Evolutionary conservation across 164 flowering plant genomes (phyloP), one percentile per base, ranked within the genome.

Genomic region (Vitis rupestris): DNA sequence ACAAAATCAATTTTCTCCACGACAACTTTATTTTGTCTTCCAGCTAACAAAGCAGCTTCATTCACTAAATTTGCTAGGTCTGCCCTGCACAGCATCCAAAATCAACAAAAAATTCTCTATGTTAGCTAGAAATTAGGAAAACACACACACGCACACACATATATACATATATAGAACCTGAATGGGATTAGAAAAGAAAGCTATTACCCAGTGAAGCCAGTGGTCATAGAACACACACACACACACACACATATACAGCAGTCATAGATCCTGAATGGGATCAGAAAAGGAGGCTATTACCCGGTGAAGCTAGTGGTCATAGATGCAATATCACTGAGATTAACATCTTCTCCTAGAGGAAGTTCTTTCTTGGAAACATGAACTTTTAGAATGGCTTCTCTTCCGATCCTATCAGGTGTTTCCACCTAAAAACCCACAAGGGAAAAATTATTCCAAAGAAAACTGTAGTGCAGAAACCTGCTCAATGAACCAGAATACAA

Each of bases 271-370:
- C 29, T 23, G 51, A 44, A 48, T n/a, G 51, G 27, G 10, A 63
- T 12, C 17, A 11, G 48, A 54, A 61, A 49, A 19, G 61, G 50
- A 13, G 55, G 55, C 27, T 31, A 64, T 70, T 84, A 93, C 99
- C 99, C 99, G 55, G 98, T 95, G 72, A 90, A 93, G 68, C 99
- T 98, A 67, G 97, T 93, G 37, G 99, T 95, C 96, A 91, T 91
- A 12, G 93, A 79, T 69, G 99, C 98, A 80, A 95, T 88, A 61
- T 84, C 88, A 74, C 81, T 67, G 58, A 95, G 90, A 77, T 82
- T 75, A 55, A 95, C 90, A 82, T 91, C 90, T 23, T 86, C 79
- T 59, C 80, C 92, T 16, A 95, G 74, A 64, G 99, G 99, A 80
- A 95, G 97, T 74, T 91, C 94, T 75, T 95, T 95, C 81, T 90